These are phyloP conservation scores for Ustilago sp. DNA, from an alignment of 1,284 basidiomycete species.

Conservation along the genomic window DNA sequence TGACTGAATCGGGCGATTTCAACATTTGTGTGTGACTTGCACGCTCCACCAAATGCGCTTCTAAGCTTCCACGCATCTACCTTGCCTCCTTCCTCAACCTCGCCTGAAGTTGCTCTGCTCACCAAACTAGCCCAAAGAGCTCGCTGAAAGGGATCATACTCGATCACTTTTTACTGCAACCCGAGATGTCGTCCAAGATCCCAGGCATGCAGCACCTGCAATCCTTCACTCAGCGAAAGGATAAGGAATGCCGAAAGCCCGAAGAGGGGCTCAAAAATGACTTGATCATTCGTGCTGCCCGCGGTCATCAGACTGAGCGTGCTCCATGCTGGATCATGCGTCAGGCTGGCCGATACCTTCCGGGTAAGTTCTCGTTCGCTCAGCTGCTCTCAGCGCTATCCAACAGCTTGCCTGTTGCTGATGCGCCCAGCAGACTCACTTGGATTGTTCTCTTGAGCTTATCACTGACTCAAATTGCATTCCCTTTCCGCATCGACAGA, in stretches of 20 bases:
- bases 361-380: constrained; percentile 74
- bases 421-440: not conserved
- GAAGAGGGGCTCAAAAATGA: constrained; percentile 80
- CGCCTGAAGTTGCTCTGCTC: not conserved
- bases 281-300: constrained; percentile 86
- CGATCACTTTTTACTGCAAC: not conserved
- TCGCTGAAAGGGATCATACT: no score
- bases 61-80: not conserved
- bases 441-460: no score
- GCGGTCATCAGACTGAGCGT: constrained; percentile 86
- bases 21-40: not conserved
- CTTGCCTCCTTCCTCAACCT: not conserved
- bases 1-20: not conserved
- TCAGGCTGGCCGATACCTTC: constrained; percentile 94
- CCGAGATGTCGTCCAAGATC: constrained; percentile 53
- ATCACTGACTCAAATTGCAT: not conserved
- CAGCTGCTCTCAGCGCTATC: not conserved
- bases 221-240: constrained; percentile 55
- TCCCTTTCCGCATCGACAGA: constrained; percentile 30
- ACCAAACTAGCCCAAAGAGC: no score
- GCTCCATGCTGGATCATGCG: constrained; percentile 99
- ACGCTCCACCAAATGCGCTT: constrained; percentile 3
- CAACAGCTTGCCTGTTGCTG: not conserved
- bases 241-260: constrained; percentile 50
- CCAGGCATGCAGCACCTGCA: constrained; percentile 59